Base-by-base conservation (phyloP, 225 moss, liverwort and hornwort genomes). In the Marchantia paleacea region DNA sequence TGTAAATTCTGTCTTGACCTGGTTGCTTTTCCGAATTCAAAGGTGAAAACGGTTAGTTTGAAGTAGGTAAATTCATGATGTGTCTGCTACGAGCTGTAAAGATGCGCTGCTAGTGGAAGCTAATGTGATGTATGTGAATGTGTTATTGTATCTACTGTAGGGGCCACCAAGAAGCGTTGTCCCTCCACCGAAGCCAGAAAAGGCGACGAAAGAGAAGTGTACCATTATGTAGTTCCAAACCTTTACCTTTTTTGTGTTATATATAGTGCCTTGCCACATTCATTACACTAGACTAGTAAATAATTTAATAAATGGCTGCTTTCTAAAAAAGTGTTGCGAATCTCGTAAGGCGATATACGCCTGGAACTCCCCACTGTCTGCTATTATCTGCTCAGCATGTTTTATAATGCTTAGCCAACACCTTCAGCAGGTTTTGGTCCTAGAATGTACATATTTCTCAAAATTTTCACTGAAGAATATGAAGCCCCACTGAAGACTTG, bases 181-280 rank as follows among this genome's bases (percentile, higher is more conserved):
- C 58, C 81, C 90, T 50, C 65, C 88, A 70, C 88, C 92, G 58
- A 96, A 89, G 82, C 82, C 80, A 64, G 92, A 94, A 75, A 92
- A 91, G 85, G 80, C 86, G 7, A 92, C 84, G 14, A 94, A 94
- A 84, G 92, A 94, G 7, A 96, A 94, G 73, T 96, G 96, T 92
- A 96, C 92, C 78, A 96, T 96, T 91, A 96, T 96, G 96, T 96
- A 96, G 94, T 75, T 72, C 69, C 82, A 58, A 76, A 75, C 83
- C 78, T 74, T 48, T 39, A 78, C 26, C 22, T 67, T 30, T 22
- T 78, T 57, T 78, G 75, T 81, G 72, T 72, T n/a, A 72, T 67
- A 77, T 80, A 77, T 69, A 60, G 30, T 78, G 47, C 69, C 65
- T 77, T 73, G 55, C 75, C 68, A 76, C 63, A 85, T 85, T 80